These are phyloP conservation scores for Amaranthus tricolor DNA, from an alignment of 179 eudicot species.

Conservation along the genomic window DNA sequence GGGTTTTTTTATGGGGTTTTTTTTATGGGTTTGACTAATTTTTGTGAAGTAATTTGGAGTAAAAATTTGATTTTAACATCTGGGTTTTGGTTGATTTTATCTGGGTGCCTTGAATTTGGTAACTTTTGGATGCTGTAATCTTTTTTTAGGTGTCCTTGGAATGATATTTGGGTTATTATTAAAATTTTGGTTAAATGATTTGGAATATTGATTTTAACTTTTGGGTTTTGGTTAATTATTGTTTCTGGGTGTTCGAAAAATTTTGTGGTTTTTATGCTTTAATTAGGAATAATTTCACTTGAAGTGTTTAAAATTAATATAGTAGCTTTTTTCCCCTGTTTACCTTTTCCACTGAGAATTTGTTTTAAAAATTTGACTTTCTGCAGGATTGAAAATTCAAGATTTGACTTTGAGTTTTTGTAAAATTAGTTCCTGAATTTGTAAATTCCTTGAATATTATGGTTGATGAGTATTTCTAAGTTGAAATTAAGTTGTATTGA, in stretches of 20 bases:
- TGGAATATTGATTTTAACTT: background rate
- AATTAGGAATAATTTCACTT: background rate
- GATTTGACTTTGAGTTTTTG: slow-evolving; percentile 1
- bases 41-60: background rate
- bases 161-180: too few species aligned
- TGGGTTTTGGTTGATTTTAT: too few species aligned
- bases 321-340: too few species aligned
- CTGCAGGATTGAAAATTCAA: background rate
- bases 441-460: background rate
- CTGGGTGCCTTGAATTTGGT: too few species aligned
- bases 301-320: too few species aligned
- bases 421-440: slow-evolving; percentile 1
- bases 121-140: too few species aligned
- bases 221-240: background rate
- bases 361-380: background rate
- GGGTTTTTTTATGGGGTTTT: too few species aligned
- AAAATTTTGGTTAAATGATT: background rate
- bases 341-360: too few species aligned
- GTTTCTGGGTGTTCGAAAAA: too few species aligned
- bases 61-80: too few species aligned
- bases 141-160: too few species aligned
- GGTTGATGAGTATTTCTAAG: background rate
- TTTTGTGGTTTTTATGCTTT: background rate
- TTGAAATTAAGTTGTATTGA: background rate
- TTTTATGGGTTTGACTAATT: background rate